Evolutionary conservation across 805 yeast genomes (phyloP), one percentile per base, ranked within the genome.

Genomic region (Torulaspora maleeae): DNA sequence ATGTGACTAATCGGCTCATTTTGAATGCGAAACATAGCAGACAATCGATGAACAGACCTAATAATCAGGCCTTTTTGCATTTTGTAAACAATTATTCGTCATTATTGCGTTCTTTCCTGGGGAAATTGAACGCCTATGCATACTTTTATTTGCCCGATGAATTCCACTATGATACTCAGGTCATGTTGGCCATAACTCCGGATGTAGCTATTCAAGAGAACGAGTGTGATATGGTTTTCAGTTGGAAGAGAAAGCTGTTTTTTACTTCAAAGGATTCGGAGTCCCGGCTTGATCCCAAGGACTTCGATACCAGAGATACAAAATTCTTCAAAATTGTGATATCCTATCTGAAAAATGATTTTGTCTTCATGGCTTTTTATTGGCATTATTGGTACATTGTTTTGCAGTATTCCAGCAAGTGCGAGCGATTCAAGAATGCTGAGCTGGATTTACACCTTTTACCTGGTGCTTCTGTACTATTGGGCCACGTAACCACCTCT

Each of bases 351-450:
- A 55, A 56, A 29, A 59, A 62, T 42, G 61, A 60, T 43, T 38
- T 51, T 4, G 47, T 56, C 8, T 60, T 61, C 29, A 42, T 51
- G 34, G 55, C 62, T 15, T 64, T 64, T 44, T 58, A 60, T 38
- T 64, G 62, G 61, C 64, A 64, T 47, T 63, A 60, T 47, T 63
- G 67, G 66, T 49, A 47, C 34, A 60, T 63, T 12, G 47, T 58
- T 10, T 36, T 59, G 15, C 45, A 44, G 6, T 43, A 29, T 12
- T 36, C 48, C 11, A 27, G 50, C 10, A 16, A 38, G 16, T 15
- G 13, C 1, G 35, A 44, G 29, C 33, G 27, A n/a, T 15, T 37
- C 22, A 27, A 28, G 24, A 43, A 48, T 10, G n/a, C 36, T 17
- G 45, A 38, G 19, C 12, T 42, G 9, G 34, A 38, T 19, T 24